Evolutionary conservation across 139 green algal genomes (phyloP).

Genomic region (Tetraselmis chui): DNA sequence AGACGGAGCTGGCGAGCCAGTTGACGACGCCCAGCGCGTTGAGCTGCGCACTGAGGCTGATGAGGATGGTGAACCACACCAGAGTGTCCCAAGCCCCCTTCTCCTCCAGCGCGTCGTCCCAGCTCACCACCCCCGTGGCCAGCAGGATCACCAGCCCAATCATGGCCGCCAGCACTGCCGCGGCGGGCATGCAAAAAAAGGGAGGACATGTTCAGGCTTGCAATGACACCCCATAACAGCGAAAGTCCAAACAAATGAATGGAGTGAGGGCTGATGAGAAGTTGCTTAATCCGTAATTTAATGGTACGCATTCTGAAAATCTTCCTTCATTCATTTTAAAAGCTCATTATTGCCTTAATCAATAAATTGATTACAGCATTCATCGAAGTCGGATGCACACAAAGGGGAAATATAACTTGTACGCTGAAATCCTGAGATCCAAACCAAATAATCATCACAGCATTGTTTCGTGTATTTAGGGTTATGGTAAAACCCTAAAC

Average conservation of each 20-base stretch:
- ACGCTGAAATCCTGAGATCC: too few species aligned
- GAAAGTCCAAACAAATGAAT: not conserved
- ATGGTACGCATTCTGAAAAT: too few species aligned
- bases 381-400: too few species aligned
- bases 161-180: conserved; percentile 30
- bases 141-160: conserved; percentile 33
- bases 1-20: not conserved
- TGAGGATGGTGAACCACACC: conserved; percentile 42
- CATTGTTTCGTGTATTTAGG: too few species aligned
- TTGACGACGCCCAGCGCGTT: conserved; percentile 30
- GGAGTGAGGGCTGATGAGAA: too few species aligned
- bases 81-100: conserved; percentile 46
- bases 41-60: conserved; percentile 29
- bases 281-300: not conserved
- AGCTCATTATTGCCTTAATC: too few species aligned
- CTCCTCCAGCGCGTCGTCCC: not conserved
- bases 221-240: not conserved
- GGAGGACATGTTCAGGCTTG: not conserved
- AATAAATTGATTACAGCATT: too few species aligned
- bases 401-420: too few species aligned
- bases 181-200: conserved; percentile 3
- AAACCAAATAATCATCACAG: too few species aligned
- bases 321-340: too few species aligned
- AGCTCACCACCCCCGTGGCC: conserved; percentile 21
- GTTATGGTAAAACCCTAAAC: too few species aligned